Base-by-base conservation (phyloP, 257 asterid species). In the Salvia hispanica region DNA sequence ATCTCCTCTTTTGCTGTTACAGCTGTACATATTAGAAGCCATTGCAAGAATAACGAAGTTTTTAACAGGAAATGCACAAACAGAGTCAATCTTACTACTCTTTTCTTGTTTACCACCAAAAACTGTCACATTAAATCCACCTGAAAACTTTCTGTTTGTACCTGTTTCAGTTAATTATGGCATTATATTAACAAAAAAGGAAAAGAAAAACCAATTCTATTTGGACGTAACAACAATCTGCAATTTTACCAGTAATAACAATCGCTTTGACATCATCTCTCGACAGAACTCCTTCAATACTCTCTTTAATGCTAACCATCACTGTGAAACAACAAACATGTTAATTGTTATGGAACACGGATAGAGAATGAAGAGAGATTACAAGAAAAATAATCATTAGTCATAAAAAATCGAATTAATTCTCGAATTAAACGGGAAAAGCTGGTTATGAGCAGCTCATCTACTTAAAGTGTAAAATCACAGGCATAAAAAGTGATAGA, bases 221-320 rank as follows among this genome's bases (percentile, higher is more conserved):
- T 21, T 16, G 56, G 7, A n/a, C 36, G 9, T 15, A 46, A 53
- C 56, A 47, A 70, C 10, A 16, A 44, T 54, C 42, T 16, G 45
- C 15, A 47, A 16, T 54, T 75, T 71, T 74, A 82, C 94, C 90
- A 62, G 76, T 73, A 36, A 86, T 57, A 31, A 82, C 94, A 67
- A 86, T 67, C 0, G 88, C 90, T 73, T 79, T 86, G 25, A 84
- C 90, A 47, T 75, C 86, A 43, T 82, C 81, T 53, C 80, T 71
- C 13, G 40, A 58, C 16, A 81, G 8, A 8, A 84, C 81, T 71
- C 77, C 81, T 67, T 80, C 80, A 50, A 76, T 47, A 62, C 42
- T 69, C 70, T 58, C 80, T 74, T 84, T 82, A 59, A 86, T 74
- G 71, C 80, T 80, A 57, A 75, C 73, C 67, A 84, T 65, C 76